phyloP scores from a whole-genome alignment of 2,329 filamentous ascomycete genomes.

The Ophiocordyceps polyrhachis-furcata region DNA sequence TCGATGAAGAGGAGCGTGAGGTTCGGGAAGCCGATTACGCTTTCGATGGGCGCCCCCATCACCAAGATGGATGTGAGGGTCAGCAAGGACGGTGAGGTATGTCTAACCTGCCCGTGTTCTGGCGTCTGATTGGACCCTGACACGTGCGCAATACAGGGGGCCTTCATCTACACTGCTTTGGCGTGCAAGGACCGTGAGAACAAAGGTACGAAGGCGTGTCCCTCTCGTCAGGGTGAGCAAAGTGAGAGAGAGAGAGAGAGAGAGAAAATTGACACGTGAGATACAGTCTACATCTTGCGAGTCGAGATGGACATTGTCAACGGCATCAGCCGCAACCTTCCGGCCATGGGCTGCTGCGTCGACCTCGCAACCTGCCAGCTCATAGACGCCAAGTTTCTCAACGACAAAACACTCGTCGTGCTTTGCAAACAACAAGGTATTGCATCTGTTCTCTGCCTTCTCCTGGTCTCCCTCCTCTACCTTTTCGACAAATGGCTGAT shows the following conservation, averaged over 20 bases:
- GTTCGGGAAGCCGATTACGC: conserved; percentile 36
- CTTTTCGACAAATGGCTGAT: too few species aligned
- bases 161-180: conserved; percentile 20
- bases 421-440: conserved; percentile 28
- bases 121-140: too few species aligned
- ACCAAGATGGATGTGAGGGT: conserved; percentile 40
- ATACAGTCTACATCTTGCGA: conserved; percentile 37
- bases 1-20: conserved; percentile 49
- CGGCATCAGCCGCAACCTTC: conserved; percentile 32
- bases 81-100: conserved; percentile 18
- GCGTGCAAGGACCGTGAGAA: conserved; percentile 17
- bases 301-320: conserved; percentile 33
- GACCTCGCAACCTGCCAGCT: conserved; percentile 24
- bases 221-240: neutral
- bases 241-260: too few species aligned
- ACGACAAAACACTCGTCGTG: conserved; percentile 40
- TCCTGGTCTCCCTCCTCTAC: neutral
- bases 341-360: conserved; percentile 20
- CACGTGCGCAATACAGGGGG: neutral
- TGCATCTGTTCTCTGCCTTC: neutral
- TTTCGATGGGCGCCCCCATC: conserved; percentile 24
- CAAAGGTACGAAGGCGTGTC: conserved; percentile 14
- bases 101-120: conserved; percentile 2
- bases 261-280: neutral
- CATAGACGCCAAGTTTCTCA: conserved; percentile 48